Conservation (phyloP, 768 basidiomycete species). For the Paxillus rubicundulus region DNA sequence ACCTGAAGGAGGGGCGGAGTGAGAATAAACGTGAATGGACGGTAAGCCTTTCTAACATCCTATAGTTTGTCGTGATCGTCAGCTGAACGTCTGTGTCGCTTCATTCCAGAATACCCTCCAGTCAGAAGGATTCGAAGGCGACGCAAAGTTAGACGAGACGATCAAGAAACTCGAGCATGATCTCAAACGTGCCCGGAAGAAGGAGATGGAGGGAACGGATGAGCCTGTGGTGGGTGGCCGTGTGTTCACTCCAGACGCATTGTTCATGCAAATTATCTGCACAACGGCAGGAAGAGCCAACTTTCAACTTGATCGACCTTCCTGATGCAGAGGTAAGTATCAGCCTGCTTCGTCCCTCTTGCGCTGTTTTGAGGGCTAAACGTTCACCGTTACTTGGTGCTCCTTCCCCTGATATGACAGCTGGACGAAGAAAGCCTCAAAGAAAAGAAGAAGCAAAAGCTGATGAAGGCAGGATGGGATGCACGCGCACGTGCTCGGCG, state of each 20-base stretch:
- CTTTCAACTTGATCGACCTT: conserved; percentile 87
- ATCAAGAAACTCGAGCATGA: conserved; percentile 85
- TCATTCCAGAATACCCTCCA: conserved; percentile 51
- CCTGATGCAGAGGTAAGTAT: conserved; percentile 76
- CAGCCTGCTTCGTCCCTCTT: conserved; percentile 9
- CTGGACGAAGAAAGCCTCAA: conserved; percentile 88
- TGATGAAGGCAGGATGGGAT: conserved; percentile 92
- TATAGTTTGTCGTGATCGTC: not conserved
- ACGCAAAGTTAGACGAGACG: conserved; percentile 71
- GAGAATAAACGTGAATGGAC: conserved; percentile 74
- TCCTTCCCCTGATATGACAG: conserved; percentile 34
- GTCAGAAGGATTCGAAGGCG: conserved; percentile 72
- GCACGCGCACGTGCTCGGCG: conserved; percentile 79
- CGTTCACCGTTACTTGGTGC: not conserved
- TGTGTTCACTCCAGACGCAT: not conserved
- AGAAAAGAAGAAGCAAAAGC: conserved; percentile 91
- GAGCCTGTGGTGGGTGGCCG: conserved; percentile 45
- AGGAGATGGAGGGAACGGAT: conserved; percentile 73
- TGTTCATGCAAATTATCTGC: not conserved
- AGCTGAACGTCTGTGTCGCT: not conserved
- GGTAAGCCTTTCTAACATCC: conserved; percentile 36
- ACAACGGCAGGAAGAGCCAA: conserved; percentile 63
- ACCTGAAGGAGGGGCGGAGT: conserved; percentile 59
- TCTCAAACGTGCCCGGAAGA: conserved; percentile 75
- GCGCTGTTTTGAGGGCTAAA: not conserved